These are phyloP conservation scores for Hydnomerulius pinastri DNA, from an alignment of 768 basidiomycete genomes.

Conservation along the genomic window DNA sequence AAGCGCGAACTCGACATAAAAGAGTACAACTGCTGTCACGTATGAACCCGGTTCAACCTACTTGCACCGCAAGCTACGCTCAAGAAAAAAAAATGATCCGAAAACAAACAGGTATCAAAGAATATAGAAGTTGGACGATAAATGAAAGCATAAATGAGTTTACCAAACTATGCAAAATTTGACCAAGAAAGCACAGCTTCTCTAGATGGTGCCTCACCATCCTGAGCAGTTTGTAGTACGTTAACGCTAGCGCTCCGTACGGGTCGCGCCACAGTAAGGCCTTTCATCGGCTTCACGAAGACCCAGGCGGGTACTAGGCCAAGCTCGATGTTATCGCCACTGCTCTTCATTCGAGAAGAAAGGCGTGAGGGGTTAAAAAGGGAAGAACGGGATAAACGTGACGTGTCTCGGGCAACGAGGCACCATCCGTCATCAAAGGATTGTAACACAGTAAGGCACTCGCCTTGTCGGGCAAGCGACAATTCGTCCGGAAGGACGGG, in stretches of 20 bases:
- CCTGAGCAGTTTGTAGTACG: slow-evolving; percentile 52
- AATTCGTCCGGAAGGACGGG: slow-evolving; percentile 79
- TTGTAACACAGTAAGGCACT: slow-evolving; percentile 61
- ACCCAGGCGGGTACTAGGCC: slow-evolving; percentile 80
- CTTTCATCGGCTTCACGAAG: slow-evolving; percentile 65
- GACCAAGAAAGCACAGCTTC: slow-evolving; percentile 70
- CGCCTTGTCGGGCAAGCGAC: slow-evolving; percentile 51
- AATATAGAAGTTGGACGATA: background rate
- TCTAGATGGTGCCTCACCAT: slow-evolving; percentile 32
- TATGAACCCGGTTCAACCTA: background rate
- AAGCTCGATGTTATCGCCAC: slow-evolving; percentile 53
- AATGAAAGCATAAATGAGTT: background rate
- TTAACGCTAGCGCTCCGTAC: slow-evolving; percentile 53
- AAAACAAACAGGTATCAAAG: background rate
- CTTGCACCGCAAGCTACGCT: slow-evolving; percentile 2
- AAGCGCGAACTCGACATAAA: background rate
- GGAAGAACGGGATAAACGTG: slow-evolving; percentile 42
- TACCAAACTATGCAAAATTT: slow-evolving; percentile 45
- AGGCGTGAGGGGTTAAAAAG: slow-evolving; percentile 38
- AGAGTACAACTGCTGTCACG: background rate
- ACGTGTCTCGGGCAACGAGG: slow-evolving; percentile 58
- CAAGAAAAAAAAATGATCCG: background rate
- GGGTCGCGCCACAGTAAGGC: slow-evolving; percentile 61
- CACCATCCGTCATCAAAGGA: slow-evolving; percentile 84
- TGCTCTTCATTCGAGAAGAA: slow-evolving; percentile 10